A percentile compares a stretch with the other conserved stretches of the same genome.
phyloP scores from a whole-genome alignment of 2,329 filamentous ascomycete species.

The Zymoseptoria tritici region DNA sequence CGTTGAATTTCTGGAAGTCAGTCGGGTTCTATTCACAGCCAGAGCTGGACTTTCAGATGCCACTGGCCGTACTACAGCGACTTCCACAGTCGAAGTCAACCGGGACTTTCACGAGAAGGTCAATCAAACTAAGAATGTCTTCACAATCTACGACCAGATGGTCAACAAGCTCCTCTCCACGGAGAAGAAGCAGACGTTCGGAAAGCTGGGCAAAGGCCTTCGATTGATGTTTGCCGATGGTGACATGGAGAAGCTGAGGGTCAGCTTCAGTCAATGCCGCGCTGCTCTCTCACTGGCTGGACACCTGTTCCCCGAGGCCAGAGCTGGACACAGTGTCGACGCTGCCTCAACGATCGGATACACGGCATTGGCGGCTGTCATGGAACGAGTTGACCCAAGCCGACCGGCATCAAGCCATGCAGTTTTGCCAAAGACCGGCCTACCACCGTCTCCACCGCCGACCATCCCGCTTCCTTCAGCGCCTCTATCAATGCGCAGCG shows the following conservation, averaged over 20 bases:
- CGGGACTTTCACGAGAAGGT: conserved; percentile 60
- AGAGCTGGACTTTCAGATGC: conserved; percentile 55
- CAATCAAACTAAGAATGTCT: conserved; percentile 53
- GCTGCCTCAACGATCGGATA: conserved; percentile 59
- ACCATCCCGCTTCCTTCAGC: background rate
- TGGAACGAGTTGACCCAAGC: conserved; percentile 37
- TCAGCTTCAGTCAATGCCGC: conserved; percentile 50
- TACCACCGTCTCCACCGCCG: background rate
- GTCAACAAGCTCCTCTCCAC: conserved; percentile 55
- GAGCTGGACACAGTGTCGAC: conserved; percentile 44
- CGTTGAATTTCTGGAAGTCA: conserved; percentile 60
- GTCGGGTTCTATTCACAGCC: conserved; percentile 60
- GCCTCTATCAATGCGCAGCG: background rate
- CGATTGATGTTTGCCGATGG: conserved; percentile 57
- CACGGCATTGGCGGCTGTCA: conserved; percentile 57
- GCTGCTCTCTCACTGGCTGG: conserved; percentile 52
- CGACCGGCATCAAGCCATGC: conserved; percentile 6
- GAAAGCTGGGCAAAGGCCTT: conserved; percentile 54
- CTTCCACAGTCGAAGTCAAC: conserved; percentile 53
- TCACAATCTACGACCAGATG: conserved; percentile 57
- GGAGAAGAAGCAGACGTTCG: conserved; percentile 54
- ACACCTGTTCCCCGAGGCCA: conserved; percentile 32
- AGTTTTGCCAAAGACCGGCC: background rate
- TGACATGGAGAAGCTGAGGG: conserved; percentile 54
- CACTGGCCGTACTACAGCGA: conserved; percentile 38